phyloP scores from a whole-genome alignment of 2,329 filamentous ascomycete species.

The Monosporascus sp. region DNA sequence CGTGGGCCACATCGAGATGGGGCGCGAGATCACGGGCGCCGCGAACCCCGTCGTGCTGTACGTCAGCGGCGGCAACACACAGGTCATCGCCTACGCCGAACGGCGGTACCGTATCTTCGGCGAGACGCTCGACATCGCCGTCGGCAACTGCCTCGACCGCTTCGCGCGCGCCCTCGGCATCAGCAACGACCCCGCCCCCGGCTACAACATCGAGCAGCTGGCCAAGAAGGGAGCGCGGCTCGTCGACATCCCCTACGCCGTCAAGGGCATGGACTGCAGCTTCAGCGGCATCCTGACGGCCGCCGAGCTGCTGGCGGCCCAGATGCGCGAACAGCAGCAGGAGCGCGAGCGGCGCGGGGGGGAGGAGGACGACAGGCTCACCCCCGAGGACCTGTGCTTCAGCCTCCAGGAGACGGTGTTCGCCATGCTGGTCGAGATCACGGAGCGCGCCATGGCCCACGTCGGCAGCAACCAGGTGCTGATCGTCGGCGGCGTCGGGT shows the following conservation, averaged over 20 bases:
- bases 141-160: constrained; percentile 94
- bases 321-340: constrained; percentile 43
- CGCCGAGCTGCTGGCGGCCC: constrained; percentile 72
- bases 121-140: constrained; percentile 93
- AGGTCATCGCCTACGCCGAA: constrained; percentile 94
- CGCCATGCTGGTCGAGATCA: constrained; percentile 97
- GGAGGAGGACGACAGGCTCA: constrained; percentile 49
- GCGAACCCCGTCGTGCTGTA: constrained; percentile 92
- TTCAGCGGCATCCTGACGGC: constrained; percentile 88
- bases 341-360: constrained; percentile 13
- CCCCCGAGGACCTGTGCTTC: constrained; percentile 83
- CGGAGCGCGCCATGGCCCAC: constrained; percentile 96
- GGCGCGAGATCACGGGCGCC: constrained; percentile 83
- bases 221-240: constrained; percentile 64
- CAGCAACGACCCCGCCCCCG: constrained; percentile 91
- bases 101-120: constrained; percentile 96
- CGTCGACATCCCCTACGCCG: constrained; percentile 86
- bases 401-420: constrained; percentile 92
- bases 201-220: constrained; percentile 96
- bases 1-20: constrained; percentile 99
- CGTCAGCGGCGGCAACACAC: constrained; percentile 92
- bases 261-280: constrained; percentile 98
- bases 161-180: constrained; percentile 90
- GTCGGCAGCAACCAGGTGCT: constrained; percentile 86
- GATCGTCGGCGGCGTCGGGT: constrained; percentile 92